A percentile compares a stretch with the other conserved stretches of the same genome.
phyloP scores from a whole-genome alignment of 495 filamentous ascomycete species.

The Tuber magnatum region DNA sequence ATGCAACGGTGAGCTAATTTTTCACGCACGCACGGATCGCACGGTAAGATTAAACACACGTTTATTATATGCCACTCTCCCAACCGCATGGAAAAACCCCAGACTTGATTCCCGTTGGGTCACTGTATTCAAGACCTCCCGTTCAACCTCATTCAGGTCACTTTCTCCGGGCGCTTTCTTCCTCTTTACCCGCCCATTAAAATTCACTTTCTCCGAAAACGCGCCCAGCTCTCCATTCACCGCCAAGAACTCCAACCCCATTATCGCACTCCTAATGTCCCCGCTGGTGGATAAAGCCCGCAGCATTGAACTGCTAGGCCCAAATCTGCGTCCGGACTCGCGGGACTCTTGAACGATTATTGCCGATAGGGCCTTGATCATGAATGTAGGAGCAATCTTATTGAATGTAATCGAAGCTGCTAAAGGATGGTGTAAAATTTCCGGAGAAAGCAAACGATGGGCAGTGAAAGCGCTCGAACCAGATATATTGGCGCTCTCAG shows the following conservation, averaged over 20 bases:
- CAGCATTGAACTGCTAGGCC: slow-evolving; percentile 56
- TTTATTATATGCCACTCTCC: slow-evolving; percentile 92
- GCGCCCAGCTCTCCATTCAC: slow-evolving; percentile 60
- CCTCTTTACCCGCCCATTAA: slow-evolving; percentile 27
- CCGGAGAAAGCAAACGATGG: slow-evolving; percentile 75
- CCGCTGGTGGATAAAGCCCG: slow-evolving; percentile 71
- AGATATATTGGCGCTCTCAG: slow-evolving; percentile 55
- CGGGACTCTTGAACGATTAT: slow-evolving; percentile 73
- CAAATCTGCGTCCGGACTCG: slow-evolving; percentile 60
- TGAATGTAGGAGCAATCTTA: slow-evolving; percentile 75
- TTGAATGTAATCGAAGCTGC: slow-evolving; percentile 83
- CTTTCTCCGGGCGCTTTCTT: slow-evolving; percentile 51
- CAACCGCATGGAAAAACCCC: slow-evolving; percentile 92
- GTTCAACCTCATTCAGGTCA: slow-evolving; percentile 62
- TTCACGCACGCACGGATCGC: neutral
- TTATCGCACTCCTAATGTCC: slow-evolving; percentile 85
- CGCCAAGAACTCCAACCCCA: slow-evolving; percentile 83
- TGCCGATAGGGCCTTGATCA: slow-evolving; percentile 72
- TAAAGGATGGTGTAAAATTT: slow-evolving; percentile 69
- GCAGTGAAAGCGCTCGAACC: slow-evolving; percentile 78
- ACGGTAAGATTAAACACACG: slow-evolving; percentile 46
- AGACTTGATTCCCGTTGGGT: slow-evolving; percentile 78
- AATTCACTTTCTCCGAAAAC: slow-evolving; percentile 19
- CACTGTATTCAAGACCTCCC: slow-evolving; percentile 59
- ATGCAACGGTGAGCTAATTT: neutral